A percentile compares a stretch with the other conserved stretches of the same genome.
Conservation (phyloP, 768 basidiomycete species). For the Russula brevipes region DNA sequence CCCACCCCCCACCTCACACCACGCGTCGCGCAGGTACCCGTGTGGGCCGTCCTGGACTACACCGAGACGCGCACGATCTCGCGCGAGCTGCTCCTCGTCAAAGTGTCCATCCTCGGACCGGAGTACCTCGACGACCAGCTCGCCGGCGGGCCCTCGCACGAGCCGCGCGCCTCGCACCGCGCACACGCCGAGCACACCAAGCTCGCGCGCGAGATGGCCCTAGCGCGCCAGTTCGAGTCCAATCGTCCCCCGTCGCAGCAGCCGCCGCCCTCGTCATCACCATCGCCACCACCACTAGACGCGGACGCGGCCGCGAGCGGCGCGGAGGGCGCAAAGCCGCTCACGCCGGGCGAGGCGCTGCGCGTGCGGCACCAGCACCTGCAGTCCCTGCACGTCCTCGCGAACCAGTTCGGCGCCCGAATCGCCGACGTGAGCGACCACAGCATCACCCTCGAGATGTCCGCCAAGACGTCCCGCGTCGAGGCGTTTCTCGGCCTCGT, state of each 20-base stretch:
- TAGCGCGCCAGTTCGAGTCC: constrained; percentile 72
- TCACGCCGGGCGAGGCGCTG: constrained; percentile 70
- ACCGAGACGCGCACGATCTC: constrained; percentile 87
- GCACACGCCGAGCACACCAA: constrained; percentile 40
- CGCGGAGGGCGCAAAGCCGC: constrained; percentile 28
- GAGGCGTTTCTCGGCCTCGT: constrained; percentile 89
- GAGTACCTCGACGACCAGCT: constrained; percentile 95
- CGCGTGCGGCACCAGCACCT: constrained; percentile 86
- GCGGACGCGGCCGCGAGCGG: no score
- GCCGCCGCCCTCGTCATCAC: constrained; percentile 25
- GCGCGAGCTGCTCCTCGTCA: constrained; percentile 91
- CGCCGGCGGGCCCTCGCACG: constrained; percentile 76
- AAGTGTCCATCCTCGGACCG: constrained; percentile 94
- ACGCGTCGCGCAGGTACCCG: constrained; percentile 66
- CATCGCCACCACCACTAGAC: constrained; percentile 21
- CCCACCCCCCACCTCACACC: no score
- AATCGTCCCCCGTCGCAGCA: constrained; percentile 32
- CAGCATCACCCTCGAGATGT: constrained; percentile 90
- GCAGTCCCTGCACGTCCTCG: constrained; percentile 78
- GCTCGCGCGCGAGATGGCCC: constrained; percentile 60
- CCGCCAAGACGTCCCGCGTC: constrained; percentile 86
- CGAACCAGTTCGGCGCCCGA: constrained; percentile 85
- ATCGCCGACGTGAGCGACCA: constrained; percentile 95
- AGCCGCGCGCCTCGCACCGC: constrained; percentile 44
- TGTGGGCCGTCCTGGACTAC: constrained; percentile 99